Conservation (phyloP, 345 rosid species). For the Raphanus sativus region DNA sequence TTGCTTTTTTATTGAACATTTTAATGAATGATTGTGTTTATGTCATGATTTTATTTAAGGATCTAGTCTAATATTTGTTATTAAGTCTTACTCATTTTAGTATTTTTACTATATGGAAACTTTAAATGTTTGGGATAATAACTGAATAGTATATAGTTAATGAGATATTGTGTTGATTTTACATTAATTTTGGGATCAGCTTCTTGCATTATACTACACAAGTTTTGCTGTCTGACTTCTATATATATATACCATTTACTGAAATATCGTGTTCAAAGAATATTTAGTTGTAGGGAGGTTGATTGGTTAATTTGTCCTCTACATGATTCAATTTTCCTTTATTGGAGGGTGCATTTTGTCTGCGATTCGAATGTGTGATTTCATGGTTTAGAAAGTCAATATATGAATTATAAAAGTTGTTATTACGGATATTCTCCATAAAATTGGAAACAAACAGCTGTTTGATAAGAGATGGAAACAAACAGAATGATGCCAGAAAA, state of each 20-base stretch:
- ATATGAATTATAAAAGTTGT: background rate
- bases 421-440: background rate
- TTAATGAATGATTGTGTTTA: background rate
- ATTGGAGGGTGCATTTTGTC: background rate
- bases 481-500: background rate
- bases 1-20: background rate
- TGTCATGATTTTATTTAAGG: background rate
- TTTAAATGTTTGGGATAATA: background rate
- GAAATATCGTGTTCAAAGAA: background rate
- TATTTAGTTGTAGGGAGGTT: background rate
- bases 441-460: background rate
- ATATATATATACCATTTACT: background rate
- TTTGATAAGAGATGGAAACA: background rate
- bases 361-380: background rate
- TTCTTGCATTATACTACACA: background rate
- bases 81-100: background rate
- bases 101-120: background rate
- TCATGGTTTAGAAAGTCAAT: background rate
- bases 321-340: background rate
- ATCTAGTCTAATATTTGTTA: background rate
- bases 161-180: background rate
- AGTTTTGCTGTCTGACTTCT: background rate
- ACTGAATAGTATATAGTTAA: background rate
- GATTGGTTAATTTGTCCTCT: background rate
- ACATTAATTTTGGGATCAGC: background rate